Evolutionary conservation across 2,329 filamentous ascomycete species (phyloP).

Genomic region (Talaromyces sp.): DNA sequence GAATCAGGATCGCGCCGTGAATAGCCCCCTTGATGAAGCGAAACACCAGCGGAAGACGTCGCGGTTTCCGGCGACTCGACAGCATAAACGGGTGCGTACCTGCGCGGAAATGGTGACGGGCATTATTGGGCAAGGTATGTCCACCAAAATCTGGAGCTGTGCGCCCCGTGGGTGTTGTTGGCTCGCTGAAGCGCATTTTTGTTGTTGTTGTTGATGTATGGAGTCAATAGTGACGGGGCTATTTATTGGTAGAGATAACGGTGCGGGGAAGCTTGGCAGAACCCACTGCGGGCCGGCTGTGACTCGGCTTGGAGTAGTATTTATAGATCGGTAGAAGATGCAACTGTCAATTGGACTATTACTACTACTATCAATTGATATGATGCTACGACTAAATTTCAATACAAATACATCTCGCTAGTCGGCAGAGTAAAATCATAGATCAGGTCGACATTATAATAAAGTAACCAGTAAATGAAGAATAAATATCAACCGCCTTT

Average conservation of each 20-base stretch:
- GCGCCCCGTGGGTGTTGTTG: neutral
- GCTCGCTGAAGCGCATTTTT: slow-evolving; percentile 3
- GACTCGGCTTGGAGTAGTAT: too few relatives aligned
- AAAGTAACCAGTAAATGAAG: neutral
- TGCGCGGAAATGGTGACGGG: slow-evolving; percentile 10
- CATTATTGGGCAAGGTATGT: neutral
- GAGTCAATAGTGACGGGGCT: neutral
- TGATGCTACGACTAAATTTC: neutral
- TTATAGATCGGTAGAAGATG: too few relatives aligned
- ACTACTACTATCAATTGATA: too few relatives aligned
- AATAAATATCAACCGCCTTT: neutral
- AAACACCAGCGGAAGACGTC: slow-evolving; percentile 57
- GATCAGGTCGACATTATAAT: neutral
- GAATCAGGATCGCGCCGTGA: slow-evolving; percentile 52
- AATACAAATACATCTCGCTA: neutral
- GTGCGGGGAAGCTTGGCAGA: neutral
- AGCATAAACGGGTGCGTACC: slow-evolving; percentile 27
- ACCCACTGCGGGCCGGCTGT: neutral
- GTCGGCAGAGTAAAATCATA: neutral
- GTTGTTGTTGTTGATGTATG: neutral
- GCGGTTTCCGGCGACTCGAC: slow-evolving; percentile 25
- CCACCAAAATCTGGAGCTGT: neutral
- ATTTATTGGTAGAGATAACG: neutral
- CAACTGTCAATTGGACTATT: neutral
- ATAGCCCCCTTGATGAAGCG: slow-evolving; percentile 61